Conservation (phyloP, 768 basidiomycete species). For the Agaricus bisporus region DNA sequence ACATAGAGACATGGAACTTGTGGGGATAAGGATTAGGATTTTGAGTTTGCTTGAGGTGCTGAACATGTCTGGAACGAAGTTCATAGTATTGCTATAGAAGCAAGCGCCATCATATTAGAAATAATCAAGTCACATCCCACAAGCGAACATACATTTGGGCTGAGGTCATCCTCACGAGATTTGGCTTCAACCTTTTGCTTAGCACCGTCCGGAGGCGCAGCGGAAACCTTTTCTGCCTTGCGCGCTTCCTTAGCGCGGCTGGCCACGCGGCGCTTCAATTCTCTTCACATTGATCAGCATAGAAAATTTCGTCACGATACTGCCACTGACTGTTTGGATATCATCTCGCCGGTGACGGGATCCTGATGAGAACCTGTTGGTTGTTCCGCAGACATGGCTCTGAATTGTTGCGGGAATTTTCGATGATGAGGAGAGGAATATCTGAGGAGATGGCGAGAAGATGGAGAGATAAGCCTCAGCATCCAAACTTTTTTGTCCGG, state of each 20-base stretch:
- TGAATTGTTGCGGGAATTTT: constrained; percentile 13
- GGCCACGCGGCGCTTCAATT: constrained; percentile 92
- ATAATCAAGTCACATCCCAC: background rate
- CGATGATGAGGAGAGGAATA: constrained; percentile 9
- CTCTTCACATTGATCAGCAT: constrained; percentile 44
- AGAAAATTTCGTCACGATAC: constrained; percentile 11
- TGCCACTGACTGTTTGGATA: constrained; percentile 81
- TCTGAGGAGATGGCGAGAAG: constrained; percentile 14
- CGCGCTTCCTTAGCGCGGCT: constrained; percentile 76
- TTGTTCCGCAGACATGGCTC: constrained; percentile 38
- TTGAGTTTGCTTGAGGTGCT: constrained; percentile 77
- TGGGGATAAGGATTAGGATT: constrained; percentile 95
- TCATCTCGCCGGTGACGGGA: constrained; percentile 90
- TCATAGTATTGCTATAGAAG: constrained; percentile 89
- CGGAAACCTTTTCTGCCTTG: constrained; percentile 51
- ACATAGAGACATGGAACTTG: constrained; percentile 89
- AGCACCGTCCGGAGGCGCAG: constrained; percentile 31
- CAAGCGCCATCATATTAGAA: background rate
- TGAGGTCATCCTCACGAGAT: constrained; percentile 77
- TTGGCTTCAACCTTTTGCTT: constrained; percentile 35
- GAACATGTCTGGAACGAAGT: constrained; percentile 83
- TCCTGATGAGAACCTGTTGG: constrained; percentile 55
- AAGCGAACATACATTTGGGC: constrained; percentile 69
- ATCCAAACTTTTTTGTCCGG: constrained; percentile 22
- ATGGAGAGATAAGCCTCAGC: constrained; percentile 25